These are phyloP conservation scores for Primulina huaijiensis DNA, from an alignment of 257 asterid genomes.

Conservation along the genomic window DNA sequence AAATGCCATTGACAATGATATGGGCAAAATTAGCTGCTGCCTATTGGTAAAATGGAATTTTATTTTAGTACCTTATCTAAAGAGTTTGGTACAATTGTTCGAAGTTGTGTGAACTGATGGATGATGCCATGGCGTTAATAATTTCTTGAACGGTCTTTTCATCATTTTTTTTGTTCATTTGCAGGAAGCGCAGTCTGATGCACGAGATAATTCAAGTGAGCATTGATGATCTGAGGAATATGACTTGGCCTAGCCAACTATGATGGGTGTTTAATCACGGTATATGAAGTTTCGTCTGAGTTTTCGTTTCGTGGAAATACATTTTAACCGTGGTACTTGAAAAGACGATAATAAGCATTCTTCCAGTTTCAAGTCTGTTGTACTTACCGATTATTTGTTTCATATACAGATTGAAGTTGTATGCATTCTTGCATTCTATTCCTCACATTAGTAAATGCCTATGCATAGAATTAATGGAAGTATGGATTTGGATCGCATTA, in stretches of 20 bases:
- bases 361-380: background rate
- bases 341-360: background rate
- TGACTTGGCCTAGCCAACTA: background rate
- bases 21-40: background rate
- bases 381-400: too few relatives aligned
- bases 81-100: background rate
- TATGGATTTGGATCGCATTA: too few relatives aligned
- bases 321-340: background rate
- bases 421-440: too few relatives aligned
- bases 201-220: background rate
- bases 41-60: too few relatives aligned
- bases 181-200: background rate
- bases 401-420: too few relatives aligned
- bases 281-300: background rate
- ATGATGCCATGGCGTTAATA: background rate
- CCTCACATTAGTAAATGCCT: too few relatives aligned
- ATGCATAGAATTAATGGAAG: too few relatives aligned
- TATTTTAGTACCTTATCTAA: background rate
- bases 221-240: background rate
- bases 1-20: background rate
- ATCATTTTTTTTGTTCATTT: conserved; percentile 4
- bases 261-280: background rate
- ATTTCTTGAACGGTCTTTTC: background rate
- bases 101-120: background rate
- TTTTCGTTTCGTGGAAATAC: background rate